A percentile compares a stretch with the other conserved stretches of the same genome.
phyloP scores from a whole-genome alignment of 2,329 filamentous ascomycete species.

The Periconia sp. region DNA sequence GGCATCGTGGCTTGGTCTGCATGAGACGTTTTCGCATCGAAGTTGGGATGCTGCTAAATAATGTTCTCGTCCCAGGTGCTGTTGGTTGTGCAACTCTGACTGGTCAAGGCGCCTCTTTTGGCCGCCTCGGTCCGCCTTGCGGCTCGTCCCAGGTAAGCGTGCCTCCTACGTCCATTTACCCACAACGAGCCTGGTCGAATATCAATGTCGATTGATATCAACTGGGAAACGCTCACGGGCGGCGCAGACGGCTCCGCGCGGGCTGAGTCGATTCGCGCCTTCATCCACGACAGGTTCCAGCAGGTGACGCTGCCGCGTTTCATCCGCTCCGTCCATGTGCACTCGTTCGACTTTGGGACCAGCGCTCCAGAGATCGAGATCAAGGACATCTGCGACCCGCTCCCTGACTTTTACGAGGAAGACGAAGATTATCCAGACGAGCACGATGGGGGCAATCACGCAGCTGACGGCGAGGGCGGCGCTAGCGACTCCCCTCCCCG shows the following conservation, averaged over 20 bases:
- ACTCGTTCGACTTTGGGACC: constrained; percentile 89
- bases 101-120: constrained; percentile 9
- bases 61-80: too few relatives aligned
- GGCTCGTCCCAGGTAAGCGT: constrained; percentile 15
- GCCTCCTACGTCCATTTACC: constrained; percentile 27
- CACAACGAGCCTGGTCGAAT: constrained; percentile 28
- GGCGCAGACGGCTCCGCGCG: constrained; percentile 86
- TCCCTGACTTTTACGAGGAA: constrained; percentile 95
- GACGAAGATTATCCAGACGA: constrained; percentile 68
- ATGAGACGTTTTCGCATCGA: too few relatives aligned
- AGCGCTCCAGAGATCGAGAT: constrained; percentile 85
- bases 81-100: constrained; percentile 6
- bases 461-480: constrained; percentile 24
- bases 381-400: constrained; percentile 94
- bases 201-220: constrained; percentile 93
- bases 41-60: too few relatives aligned
- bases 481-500: constrained; percentile 36
- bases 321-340: constrained; percentile 94
- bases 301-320: constrained; percentile 89
- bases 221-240: constrained; percentile 91
- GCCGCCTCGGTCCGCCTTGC: constrained; percentile 16
- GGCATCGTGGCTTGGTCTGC: too few relatives aligned
- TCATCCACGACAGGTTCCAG: constrained; percentile 96
- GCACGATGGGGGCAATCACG: constrained; percentile 50
- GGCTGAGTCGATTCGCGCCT: constrained; percentile 84